These are phyloP conservation scores for Inonotus obliquus DNA, from an alignment of 1,284 basidiomycete species.

Conservation along the genomic window DNA sequence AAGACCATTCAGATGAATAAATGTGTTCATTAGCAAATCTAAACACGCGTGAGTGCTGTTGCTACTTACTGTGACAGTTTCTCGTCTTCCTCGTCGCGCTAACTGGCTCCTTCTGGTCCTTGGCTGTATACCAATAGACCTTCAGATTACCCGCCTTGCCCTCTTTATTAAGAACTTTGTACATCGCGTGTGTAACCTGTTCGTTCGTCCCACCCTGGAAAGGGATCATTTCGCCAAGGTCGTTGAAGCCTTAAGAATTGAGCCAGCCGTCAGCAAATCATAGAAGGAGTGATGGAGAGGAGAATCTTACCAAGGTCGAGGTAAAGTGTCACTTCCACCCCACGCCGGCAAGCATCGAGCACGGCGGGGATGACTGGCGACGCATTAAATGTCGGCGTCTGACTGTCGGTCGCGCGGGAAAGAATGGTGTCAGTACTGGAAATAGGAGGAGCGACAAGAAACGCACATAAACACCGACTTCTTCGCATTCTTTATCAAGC, in stretches of 20 bases:
- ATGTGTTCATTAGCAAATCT: too few species aligned
- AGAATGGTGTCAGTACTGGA: not conserved
- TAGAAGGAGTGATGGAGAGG: not conserved
- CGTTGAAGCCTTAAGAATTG: conserved; percentile 45
- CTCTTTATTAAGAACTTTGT: conserved; percentile 45
- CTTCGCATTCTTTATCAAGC: conserved; percentile 63
- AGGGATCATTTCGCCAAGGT: conserved; percentile 67
- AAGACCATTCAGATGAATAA: not conserved
- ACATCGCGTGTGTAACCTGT: conserved; percentile 66
- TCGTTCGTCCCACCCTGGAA: conserved; percentile 82
- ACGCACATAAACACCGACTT: conserved; percentile 66
- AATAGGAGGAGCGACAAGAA: not conserved
- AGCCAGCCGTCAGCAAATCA: not conserved
- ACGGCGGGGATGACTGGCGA: conserved; percentile 61
- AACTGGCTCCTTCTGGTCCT: conserved; percentile 68
- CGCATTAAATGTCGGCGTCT: conserved; percentile 76
- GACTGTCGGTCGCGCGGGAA: conserved; percentile 29
- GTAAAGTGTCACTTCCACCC: conserved; percentile 62
- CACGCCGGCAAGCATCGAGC: conserved; percentile 60
- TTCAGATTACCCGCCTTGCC: conserved; percentile 52
- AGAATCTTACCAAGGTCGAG: conserved; percentile 47
- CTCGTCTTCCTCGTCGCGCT: conserved; percentile 72
- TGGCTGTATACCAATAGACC: conserved; percentile 67
- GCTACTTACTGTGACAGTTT: conserved; percentile 53
- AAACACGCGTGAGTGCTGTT: not conserved